Percentiles rank a stretch among this genome's conserved stretches.
These are phyloP conservation scores for Trametes versicolor DNA, from an alignment of 1,284 basidiomycete species.

Conservation along the genomic window DNA sequence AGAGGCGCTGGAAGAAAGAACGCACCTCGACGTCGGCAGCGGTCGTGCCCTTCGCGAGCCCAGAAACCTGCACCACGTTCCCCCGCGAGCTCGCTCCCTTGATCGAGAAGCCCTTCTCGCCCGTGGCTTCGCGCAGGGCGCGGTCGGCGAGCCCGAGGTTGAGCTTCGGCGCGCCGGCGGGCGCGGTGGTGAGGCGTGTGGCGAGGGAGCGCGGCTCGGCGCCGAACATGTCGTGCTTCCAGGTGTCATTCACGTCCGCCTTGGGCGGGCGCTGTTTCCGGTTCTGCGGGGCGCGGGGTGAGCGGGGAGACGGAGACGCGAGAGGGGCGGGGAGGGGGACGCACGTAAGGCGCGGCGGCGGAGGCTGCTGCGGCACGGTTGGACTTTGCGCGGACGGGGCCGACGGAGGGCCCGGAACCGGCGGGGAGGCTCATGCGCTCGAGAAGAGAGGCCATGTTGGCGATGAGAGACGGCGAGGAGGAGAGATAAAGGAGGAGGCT, in stretches of 20 bases:
- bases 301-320: constrained; percentile 34
- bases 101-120: constrained; percentile 61
- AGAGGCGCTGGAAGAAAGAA: constrained; percentile 10
- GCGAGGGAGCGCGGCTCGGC: constrained; percentile 61
- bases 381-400: too few relatives aligned
- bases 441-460: constrained; percentile 64
- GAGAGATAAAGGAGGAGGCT: background rate
- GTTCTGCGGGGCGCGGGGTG: constrained; percentile 48
- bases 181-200: constrained; percentile 63
- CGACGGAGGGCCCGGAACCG: constrained; percentile 55
- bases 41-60: constrained; percentile 81
- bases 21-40: constrained; percentile 81
- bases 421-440: constrained; percentile 68
- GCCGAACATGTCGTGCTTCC: constrained; percentile 78
- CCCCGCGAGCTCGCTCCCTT: constrained; percentile 75
- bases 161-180: constrained; percentile 58
- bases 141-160: constrained; percentile 55
- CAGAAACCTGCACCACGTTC: constrained; percentile 81
- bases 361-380: constrained; percentile 51
- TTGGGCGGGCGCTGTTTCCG: constrained; percentile 64
- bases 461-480: constrained; percentile 10
- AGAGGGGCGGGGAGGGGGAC: constrained; percentile 49
- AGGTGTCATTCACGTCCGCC: constrained; percentile 70
- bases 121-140: constrained; percentile 51
- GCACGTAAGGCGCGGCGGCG: constrained; percentile 79